Evolutionary conservation across 2,329 filamentous ascomycete genomes (phyloP).

Genomic region (Stemphylium lycopersici): DNA sequence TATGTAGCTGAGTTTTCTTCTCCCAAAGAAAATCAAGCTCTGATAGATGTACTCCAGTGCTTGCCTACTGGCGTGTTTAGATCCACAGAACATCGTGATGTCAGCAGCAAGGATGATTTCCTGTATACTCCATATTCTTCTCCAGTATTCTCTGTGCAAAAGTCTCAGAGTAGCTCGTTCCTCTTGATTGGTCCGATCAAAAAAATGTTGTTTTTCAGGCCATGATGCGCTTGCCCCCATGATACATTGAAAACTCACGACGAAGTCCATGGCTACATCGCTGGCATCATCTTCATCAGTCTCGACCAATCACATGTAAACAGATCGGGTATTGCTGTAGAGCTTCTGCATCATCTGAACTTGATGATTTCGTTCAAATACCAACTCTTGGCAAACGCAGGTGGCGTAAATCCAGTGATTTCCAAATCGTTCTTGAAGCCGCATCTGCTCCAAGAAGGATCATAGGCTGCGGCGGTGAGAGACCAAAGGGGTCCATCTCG

Average conservation of each 20-base stretch:
- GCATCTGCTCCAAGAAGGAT: not conserved
- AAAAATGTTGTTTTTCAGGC: too few relatives aligned
- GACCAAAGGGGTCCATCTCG: too few relatives aligned
- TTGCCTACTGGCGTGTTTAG: not conserved
- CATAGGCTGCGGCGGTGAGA: not conserved
- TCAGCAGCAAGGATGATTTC: not conserved
- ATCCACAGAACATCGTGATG: not conserved
- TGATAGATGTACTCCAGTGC: too few relatives aligned
- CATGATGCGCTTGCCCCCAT: too few relatives aligned
- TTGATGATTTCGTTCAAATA: not conserved
- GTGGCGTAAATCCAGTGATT: not conserved
- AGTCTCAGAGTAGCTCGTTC: too few relatives aligned
- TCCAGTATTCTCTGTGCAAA: not conserved
- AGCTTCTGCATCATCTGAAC: not conserved
- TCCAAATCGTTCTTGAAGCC: not conserved
- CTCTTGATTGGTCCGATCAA: too few relatives aligned
- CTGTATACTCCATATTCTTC: not conserved
- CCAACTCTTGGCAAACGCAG: not conserved
- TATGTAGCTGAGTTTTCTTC: too few relatives aligned
- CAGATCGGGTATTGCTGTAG: not conserved
- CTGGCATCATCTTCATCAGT: not conserved
- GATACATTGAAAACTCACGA: not conserved
- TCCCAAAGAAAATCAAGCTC: too few relatives aligned
- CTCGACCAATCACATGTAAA: not conserved
- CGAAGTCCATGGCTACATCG: not conserved